A percentile compares a stretch with the other conserved stretches of the same genome.
These are phyloP conservation scores for Pythium coloratum DNA, from an alignment of 352 stramenopile genomes.

Conservation along the genomic window DNA sequence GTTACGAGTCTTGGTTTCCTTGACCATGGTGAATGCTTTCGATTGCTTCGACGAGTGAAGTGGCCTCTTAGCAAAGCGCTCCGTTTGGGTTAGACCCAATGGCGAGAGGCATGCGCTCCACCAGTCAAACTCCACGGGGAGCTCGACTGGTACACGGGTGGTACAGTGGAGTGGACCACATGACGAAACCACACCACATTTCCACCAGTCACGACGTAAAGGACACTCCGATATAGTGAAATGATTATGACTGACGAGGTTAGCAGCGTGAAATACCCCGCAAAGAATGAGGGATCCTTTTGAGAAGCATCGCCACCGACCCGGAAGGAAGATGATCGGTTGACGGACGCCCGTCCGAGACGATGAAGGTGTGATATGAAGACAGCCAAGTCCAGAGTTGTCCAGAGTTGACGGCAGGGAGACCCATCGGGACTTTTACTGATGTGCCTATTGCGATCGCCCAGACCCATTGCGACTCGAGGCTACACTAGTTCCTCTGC, in stretches of 20 bases:
- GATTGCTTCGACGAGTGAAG: slow-evolving; percentile 41
- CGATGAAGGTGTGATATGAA: no score
- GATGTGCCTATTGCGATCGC: no score
- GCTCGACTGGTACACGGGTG: not conserved
- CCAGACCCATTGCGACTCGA: no score
- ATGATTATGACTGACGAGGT: not conserved
- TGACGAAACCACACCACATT: not conserved
- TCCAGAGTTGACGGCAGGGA: no score
- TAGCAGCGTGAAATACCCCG: not conserved
- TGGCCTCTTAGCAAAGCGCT: not conserved
- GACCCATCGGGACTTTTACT: no score
- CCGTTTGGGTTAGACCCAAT: not conserved
- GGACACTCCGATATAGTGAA: not conserved
- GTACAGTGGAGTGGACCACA: slow-evolving; percentile 8
- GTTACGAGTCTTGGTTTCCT: slow-evolving; percentile 86
- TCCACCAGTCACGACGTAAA: not conserved
- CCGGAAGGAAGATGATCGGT: no score
- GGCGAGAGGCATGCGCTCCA: slow-evolving; percentile 9
- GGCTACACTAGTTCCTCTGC: no score
- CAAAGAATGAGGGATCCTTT: not conserved
- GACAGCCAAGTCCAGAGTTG: no score
- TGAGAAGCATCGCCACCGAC: no score
- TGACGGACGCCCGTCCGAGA: no score
- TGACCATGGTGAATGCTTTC: slow-evolving; percentile 64
- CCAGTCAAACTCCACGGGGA: slow-evolving; percentile 30